A percentile compares a stretch with the other conserved stretches of the same genome.
phyloP scores from a whole-genome alignment of 805 yeast species.

The Wickerhamiella cacticola region DNA sequence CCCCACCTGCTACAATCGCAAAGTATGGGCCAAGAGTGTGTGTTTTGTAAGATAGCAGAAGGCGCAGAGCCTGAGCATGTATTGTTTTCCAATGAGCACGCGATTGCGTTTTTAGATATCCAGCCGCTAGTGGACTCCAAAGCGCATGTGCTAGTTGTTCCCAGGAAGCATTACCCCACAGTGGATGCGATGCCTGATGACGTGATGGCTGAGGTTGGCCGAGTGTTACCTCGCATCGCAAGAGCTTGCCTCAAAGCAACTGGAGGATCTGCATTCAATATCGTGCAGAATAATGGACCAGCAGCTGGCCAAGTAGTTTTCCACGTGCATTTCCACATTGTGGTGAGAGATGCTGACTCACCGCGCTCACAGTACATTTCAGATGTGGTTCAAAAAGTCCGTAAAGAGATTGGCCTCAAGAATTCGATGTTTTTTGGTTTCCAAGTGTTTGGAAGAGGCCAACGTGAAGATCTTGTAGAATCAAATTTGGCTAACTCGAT shows the following conservation, averaged over 20 bases:
- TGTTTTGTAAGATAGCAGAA: constrained; percentile 25
- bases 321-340: constrained; percentile 84
- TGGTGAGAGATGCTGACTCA: constrained; percentile 42
- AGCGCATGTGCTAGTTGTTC: constrained; percentile 30
- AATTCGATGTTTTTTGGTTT: constrained; percentile 21
- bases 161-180: constrained; percentile 26
- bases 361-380: constrained; percentile 3
- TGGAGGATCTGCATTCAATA: constrained; percentile 26
- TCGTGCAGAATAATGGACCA: constrained; percentile 49
- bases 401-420: constrained; percentile 6
- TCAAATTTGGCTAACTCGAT: neutral
- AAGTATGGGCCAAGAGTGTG: constrained; percentile 18
- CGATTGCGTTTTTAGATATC: constrained; percentile 29
- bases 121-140: constrained; percentile 30
- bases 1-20: too few species aligned
- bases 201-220: constrained; percentile 15
- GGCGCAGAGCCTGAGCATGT: constrained; percentile 20
- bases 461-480: constrained; percentile 27
- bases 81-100: constrained; percentile 24
- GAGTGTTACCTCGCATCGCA: constrained; percentile 23
- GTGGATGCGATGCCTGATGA: constrained; percentile 24
- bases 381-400: constrained; percentile 11
- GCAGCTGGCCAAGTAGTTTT: constrained; percentile 90
- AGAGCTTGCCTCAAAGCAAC: constrained; percentile 20
- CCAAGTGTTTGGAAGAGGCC: constrained; percentile 27